phyloP scores from a whole-genome alignment of 2,329 filamentous ascomycete genomes.

The Claviceps sp. region DNA sequence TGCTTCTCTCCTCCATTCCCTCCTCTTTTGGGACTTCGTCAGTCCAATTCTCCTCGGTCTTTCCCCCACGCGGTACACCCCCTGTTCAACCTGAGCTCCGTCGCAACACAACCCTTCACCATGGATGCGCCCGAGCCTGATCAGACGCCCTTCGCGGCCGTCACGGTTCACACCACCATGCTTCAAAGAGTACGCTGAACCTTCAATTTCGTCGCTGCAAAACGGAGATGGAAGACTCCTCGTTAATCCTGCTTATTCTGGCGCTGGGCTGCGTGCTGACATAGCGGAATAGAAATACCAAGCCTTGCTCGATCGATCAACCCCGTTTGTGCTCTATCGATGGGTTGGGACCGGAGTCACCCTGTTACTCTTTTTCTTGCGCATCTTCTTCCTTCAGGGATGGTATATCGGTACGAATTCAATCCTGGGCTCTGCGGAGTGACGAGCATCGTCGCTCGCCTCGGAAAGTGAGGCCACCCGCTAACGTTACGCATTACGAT shows the following conservation, averaged over 20 bases:
- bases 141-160: slow-evolving; percentile 80
- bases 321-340: slow-evolving; percentile 77
- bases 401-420: slow-evolving; percentile 84
- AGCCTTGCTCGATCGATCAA: slow-evolving; percentile 84
- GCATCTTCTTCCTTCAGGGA: slow-evolving; percentile 85
- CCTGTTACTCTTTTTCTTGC: slow-evolving; percentile 70
- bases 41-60: background rate
- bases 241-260: background rate
- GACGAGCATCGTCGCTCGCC: background rate
- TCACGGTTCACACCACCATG: slow-evolving; percentile 71
- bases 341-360: slow-evolving; percentile 73
- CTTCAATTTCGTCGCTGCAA: background rate
- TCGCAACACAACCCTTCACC: slow-evolving; percentile 7
- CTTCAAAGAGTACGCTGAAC: slow-evolving; percentile 49
- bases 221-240: background rate
- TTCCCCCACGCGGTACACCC: background rate
- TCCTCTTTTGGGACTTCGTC: background rate
- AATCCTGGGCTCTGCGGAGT: background rate
- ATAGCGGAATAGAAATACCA: slow-evolving; percentile 62
- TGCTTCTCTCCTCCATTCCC: background rate
- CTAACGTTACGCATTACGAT: background rate
- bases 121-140: slow-evolving; percentile 88
- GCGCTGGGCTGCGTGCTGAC: background rate
- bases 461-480: background rate
- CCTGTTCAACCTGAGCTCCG: background rate